These are phyloP conservation scores for Cyclotella atomus DNA, from an alignment of 108 stramenopile genomes.

Conservation along the genomic window DNA sequence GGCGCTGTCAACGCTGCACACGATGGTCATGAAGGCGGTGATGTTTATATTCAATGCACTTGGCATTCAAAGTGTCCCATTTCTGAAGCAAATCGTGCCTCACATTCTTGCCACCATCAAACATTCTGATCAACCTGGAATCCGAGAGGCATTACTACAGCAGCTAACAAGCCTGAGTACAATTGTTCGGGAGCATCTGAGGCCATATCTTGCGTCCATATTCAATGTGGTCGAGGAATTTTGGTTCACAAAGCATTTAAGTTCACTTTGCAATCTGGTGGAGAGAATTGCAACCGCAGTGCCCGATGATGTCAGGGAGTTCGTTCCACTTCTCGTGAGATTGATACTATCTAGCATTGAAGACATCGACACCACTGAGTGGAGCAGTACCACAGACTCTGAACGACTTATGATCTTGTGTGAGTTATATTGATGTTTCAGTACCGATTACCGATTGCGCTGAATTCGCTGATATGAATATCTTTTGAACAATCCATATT, in stretches of 20 bases:
- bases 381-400: slow-evolving; percentile 26
- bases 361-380: slow-evolving; percentile 65
- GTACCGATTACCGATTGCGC: too few species aligned
- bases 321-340: slow-evolving; percentile 77
- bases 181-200: slow-evolving; percentile 87
- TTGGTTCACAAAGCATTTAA: slow-evolving; percentile 89
- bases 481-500: too few species aligned
- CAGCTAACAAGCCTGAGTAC: slow-evolving; percentile 86
- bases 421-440: too few species aligned
- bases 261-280: slow-evolving; percentile 82
- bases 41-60: slow-evolving; percentile 90
- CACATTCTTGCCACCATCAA: slow-evolving; percentile 85
- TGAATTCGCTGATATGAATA: too few species aligned
- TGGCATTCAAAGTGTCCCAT: slow-evolving; percentile 82
- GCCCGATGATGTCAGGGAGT: slow-evolving; percentile 84
- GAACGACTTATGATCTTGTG: slow-evolving; percentile 74
- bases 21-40: slow-evolving; percentile 83
- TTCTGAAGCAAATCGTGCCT: slow-evolving; percentile 60
- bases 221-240: slow-evolving; percentile 89
- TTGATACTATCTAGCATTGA: slow-evolving; percentile 71
- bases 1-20: slow-evolving; percentile 90
- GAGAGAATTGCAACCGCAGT: slow-evolving; percentile 83
- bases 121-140: slow-evolving; percentile 73
- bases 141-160: slow-evolving; percentile 91
- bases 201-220: slow-evolving; percentile 89